Evolutionary conservation across 345 rosid species (phyloP), one percentile per base, ranked within the genome.

Genomic region (Citrus inodora): DNA sequence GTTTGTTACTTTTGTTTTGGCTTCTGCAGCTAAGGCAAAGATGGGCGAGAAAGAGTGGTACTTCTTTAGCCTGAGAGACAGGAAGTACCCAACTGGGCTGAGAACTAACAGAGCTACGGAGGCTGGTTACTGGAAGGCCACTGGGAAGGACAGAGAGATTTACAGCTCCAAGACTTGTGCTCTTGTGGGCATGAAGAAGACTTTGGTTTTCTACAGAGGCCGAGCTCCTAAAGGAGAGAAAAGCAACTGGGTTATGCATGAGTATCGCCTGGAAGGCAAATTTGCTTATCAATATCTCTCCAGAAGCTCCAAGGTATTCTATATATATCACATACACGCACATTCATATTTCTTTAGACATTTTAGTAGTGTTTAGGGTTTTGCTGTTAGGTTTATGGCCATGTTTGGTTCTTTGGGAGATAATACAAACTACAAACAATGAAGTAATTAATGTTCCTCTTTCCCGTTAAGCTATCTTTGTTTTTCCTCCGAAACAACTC

Each of bases 11-110:
- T 10, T 42, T 35, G 3, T 70, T 9, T 61, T 5, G 62, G n/a
- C 35, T 4, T 30, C 33, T 4, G 38, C 87, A 94, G 98, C 80
- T 84, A 93, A 90, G 83, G 98, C 98, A 8, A 94, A 93, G 81
- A 90, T 93, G 95, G 98, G 98, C 1, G 98, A 93, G 84, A 94
- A 92, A 82, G 98, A 94, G 83, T 94, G 98, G 98, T 94, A 93
- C 86, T 94, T 94, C 76, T 94, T 92, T 69, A 93, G 93, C 61
- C 75, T 93, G 55, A 85, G 98, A 70, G 98, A 94, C 30, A 83
- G 98, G 37, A 94, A 94, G 73, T 93, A 94, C 90, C 98, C 98
- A 70, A 94, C 98, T 4, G 98, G 98, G n/a, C 83, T 94, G 32
- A 84, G 98, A 70, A 94, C 98, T 7, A 94, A 94, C 81, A 86